phyloP scores from a whole-genome alignment of 257 asterid genomes.

The Plantago elongata region DNA sequence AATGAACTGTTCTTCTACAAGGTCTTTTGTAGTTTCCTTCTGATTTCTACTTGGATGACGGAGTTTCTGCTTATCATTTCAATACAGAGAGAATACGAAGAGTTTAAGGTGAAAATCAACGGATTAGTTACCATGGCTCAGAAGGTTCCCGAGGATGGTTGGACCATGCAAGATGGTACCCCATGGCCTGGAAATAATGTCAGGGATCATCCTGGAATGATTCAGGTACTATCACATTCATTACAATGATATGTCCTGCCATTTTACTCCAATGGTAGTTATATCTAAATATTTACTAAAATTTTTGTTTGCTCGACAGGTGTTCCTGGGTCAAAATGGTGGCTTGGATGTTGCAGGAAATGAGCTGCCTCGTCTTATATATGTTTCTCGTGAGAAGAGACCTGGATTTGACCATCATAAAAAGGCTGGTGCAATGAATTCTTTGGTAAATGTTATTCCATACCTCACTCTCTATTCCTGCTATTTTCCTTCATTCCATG shows the following conservation, averaged over 20 bases:
- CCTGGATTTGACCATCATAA: slow-evolving; percentile 98
- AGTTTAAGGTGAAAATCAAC: slow-evolving; percentile 79
- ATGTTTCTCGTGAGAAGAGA: slow-evolving; percentile 97
- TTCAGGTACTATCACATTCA: slow-evolving; percentile 51
- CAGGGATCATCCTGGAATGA: slow-evolving; percentile 99
- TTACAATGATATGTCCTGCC: slow-evolving; percentile 1
- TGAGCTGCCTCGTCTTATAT: slow-evolving; percentile 85
- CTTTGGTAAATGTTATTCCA: slow-evolving; percentile 50
- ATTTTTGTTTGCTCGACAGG: slow-evolving; percentile 37
- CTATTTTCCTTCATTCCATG: background rate
- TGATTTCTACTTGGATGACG: slow-evolving; percentile 1
- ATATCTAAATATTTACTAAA: background rate
- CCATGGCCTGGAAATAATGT: slow-evolving; percentile 97
- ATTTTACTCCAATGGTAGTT: background rate
- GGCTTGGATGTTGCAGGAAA: slow-evolving; percentile 79
- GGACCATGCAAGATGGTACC: slow-evolving; percentile 99
- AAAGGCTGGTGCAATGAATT: slow-evolving; percentile 97
- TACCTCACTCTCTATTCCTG: background rate
- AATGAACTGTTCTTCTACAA: too few relatives aligned
- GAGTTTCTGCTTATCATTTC: slow-evolving; percentile 2
- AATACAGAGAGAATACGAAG: slow-evolving; percentile 89
- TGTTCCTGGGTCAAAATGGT: slow-evolving; percentile 88
- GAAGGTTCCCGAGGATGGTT: slow-evolving; percentile 96
- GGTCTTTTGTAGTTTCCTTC: background rate
- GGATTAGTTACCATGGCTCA: slow-evolving; percentile 83